Conservation (phyloP, 2,329 filamentous ascomycete genomes). For the Aspergillus sp. region DNA sequence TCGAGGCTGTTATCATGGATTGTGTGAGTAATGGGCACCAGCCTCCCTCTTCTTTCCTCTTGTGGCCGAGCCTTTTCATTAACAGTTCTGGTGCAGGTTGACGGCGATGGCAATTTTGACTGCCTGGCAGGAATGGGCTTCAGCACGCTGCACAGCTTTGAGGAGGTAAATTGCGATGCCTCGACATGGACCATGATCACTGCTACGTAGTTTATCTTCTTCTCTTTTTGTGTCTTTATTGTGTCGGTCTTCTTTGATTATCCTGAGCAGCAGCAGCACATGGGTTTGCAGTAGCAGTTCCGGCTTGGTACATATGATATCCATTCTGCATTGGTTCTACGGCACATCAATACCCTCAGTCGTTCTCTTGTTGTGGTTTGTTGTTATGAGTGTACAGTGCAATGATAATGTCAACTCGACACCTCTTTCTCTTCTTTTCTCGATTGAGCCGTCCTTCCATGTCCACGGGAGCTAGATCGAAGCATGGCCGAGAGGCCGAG, state of each 20-base stretch:
- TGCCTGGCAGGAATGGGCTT: conserved; percentile 78
- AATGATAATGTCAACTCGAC: neutral
- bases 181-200: conserved; percentile 60
- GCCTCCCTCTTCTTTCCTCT: conserved; percentile 1
- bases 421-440: neutral
- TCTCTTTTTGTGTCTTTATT: neutral
- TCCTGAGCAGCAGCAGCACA: neutral
- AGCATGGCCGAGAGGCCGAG: neutral
- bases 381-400: neutral
- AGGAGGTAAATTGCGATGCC: conserved; percentile 72
- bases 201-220: conserved; percentile 24
- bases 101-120: conserved; percentile 70
- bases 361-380: too few relatives aligned
- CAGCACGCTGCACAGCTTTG: conserved; percentile 73
- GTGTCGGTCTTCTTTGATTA: neutral
- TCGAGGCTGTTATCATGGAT: conserved; percentile 71
- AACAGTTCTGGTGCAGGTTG: conserved; percentile 54
- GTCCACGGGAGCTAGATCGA: neutral
- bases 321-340: conserved; percentile 10
- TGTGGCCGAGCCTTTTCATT: neutral
- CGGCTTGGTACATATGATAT: conserved; percentile 9
- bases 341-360: neutral
- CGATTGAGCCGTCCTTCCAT: neutral
- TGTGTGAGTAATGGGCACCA: conserved; percentile 61
- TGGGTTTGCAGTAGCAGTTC: neutral